A percentile compares a stretch with the other conserved stretches of the same genome.
These are phyloP conservation scores for Aspergillus tamarii DNA, from an alignment of 2,329 filamentous ascomycete species.

Conservation along the genomic window DNA sequence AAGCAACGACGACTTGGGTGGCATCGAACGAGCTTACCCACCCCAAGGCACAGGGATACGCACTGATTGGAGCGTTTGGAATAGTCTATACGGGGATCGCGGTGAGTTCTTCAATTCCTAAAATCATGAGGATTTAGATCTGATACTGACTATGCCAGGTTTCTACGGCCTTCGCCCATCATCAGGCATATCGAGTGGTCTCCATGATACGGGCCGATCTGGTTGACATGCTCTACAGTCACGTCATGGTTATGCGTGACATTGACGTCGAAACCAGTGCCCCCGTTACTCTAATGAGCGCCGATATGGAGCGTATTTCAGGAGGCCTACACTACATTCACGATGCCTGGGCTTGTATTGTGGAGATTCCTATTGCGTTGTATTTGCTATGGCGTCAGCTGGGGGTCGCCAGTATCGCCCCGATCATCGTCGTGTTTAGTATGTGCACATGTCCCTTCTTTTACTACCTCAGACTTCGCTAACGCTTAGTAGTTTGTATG, in stretches of 20 bases:
- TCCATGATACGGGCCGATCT: constrained; percentile 18
- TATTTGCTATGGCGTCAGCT: constrained; percentile 27
- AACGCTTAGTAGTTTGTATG: background rate
- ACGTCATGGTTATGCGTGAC: constrained; percentile 28
- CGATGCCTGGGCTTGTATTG: constrained; percentile 27
- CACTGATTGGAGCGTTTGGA: background rate
- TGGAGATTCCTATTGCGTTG: constrained; percentile 21
- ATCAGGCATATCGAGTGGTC: constrained; percentile 14
- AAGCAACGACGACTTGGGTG: background rate
- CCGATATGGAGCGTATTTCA: constrained; percentile 35
- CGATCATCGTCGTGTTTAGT: constrained; percentile 22
- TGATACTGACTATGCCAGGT: constrained; percentile 13
- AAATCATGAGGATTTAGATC: too few species aligned
- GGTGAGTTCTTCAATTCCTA: background rate
- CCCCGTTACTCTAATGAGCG: constrained; percentile 38
- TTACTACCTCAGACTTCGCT: rapidly evolving
- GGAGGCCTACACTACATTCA: constrained; percentile 29
- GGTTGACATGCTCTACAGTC: constrained; percentile 32
- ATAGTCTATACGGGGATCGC: background rate
- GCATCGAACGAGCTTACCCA: background rate
- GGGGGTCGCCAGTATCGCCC: constrained; percentile 26
- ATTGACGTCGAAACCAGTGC: constrained; percentile 20
- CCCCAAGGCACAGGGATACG: background rate
- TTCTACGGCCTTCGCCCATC: constrained; percentile 34
- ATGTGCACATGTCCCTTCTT: constrained; percentile 9